Evolutionary conservation across 345 rosid species (phyloP), one percentile per base, ranked within the genome.

Genomic region (Dovyalis caffra): DNA sequence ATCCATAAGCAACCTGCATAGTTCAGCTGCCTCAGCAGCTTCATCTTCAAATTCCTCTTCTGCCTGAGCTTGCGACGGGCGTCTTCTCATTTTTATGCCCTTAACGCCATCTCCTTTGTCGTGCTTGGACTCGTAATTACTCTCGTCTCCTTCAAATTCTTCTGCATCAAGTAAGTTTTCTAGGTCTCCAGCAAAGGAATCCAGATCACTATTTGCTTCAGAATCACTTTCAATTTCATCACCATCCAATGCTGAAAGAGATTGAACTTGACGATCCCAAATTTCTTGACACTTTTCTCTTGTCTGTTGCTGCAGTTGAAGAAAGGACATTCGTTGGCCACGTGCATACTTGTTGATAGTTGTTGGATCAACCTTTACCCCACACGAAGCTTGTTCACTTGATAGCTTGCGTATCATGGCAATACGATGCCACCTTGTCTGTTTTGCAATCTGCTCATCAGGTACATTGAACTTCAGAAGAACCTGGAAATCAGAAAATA

Each of bases 251-350:
- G 93, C 96, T 71, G 92, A 89, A 67, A 95, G 95, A 77, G 92
- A 90, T 81, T 86, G 90, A 80, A 89, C 86, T 83, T 93, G 98
- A 72, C 96, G 89, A 78, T 95, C 99, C 99, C 99, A 95, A 72
- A 95, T 95, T 79, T 95, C 99, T 86, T 93, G 98, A 76, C 99
- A 95, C 76, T 93, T 95, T 85, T 93, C 99, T 76, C 99, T 90
- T 67, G 98, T 94, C 86, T 95, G 98, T 76, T 95, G 99, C 83
- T 95, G 99, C 80, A 93, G 81, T 90, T 95, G 99, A 76, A 93
- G 91, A 82, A 90, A 95, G 73, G 99, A 95, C 99, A 95, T 95
- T 58, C 98, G 81, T 83, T 95, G 99, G 64, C 99, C 99, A 72
- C 96, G 97, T 60, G 99, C 99, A 89, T 93, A 95, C 81, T 91